Base-by-base conservation (phyloP, 129 eudicot genomes). In the Mikania micrantha region DNA sequence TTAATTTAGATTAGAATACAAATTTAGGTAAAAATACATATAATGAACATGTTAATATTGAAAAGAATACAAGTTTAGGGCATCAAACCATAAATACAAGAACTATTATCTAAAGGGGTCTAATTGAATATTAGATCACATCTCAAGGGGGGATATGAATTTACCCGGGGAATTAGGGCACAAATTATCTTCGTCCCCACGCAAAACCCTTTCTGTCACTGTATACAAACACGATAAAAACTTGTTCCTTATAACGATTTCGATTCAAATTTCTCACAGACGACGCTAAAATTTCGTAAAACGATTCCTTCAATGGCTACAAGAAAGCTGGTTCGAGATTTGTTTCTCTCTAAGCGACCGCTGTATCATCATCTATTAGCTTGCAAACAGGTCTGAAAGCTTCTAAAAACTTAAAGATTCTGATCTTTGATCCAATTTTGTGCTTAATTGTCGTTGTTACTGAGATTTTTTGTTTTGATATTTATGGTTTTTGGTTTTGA, bases 181-280 rank as follows among this genome's bases (percentile, higher is more conserved):
- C 73, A 74, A 56, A 74, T 66, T 66, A 74, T 74, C 79, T 74
- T 74, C 67, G 31, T 54, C 79, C 79, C 73, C 79, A 74, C 45
- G 73, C 73, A 54, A 74, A 74, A 56, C 60, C 79, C 79, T 66
- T 54, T 17, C 35, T 31, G 20, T 22, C 60, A 40, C 48, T 34
- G 60, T 31, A 74, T 29, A 57, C 72, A 47, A 53, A 29, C 72
- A 36, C 17, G 38, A 58, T 45, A 5, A 60, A 49, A 4, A 48
- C 9, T 58, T 11, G 2, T 24, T 59, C 69, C 29, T 29, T 64
- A 6, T 16, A 42, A 57, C 39, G 17, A 67, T 68, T 59, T 45
- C 34, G 66, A 68, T 47, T 47, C 68, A 3, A 17, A 7, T 17
- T 9, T 41, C 25, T 29, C 75, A 52, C 7, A 64, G 52, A 17